These are phyloP conservation scores for Brassica juncea DNA, from an alignment of 345 rosid genomes.

Conservation along the genomic window DNA sequence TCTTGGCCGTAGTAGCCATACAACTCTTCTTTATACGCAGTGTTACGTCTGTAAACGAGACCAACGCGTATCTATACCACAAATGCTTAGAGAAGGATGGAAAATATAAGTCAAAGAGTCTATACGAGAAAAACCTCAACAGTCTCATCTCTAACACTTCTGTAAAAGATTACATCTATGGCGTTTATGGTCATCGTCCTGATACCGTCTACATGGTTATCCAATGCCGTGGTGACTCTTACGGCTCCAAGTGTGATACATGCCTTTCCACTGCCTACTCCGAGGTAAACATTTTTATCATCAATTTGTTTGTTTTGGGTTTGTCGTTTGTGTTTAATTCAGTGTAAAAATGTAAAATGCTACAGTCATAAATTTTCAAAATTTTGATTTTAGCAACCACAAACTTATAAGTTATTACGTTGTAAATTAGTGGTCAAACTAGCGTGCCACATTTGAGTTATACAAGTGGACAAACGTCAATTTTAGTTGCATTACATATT, in stretches of 20 bases:
- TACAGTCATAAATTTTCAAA: background rate
- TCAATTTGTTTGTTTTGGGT: background rate
- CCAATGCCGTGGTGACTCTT: background rate
- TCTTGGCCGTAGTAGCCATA: constrained; percentile 27
- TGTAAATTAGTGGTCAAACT: no score
- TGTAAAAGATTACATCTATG: background rate
- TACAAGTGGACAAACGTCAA: no score
- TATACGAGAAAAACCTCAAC: constrained; percentile 51
- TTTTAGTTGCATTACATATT: no score
- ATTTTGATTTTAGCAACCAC: background rate
- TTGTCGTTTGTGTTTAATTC: background rate
- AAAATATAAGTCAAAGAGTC: constrained; percentile 43
- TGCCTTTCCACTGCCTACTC: background rate
- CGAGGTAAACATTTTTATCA: background rate
- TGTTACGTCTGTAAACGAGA: constrained; percentile 29
- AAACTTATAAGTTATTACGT: no score
- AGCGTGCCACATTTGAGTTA: no score
- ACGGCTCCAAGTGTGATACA: background rate
- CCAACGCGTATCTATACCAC: constrained; percentile 45
- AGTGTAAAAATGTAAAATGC: background rate
- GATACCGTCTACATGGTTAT: constrained; percentile 34
- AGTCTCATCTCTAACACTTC: constrained; percentile 29
- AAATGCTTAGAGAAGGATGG: constrained; percentile 47
- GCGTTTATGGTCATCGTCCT: constrained; percentile 25
- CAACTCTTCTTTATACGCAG: constrained; percentile 19